phyloP scores from a whole-genome alignment of 2,329 filamentous ascomycete species.

The Ceratocystis huliohia region DNA sequence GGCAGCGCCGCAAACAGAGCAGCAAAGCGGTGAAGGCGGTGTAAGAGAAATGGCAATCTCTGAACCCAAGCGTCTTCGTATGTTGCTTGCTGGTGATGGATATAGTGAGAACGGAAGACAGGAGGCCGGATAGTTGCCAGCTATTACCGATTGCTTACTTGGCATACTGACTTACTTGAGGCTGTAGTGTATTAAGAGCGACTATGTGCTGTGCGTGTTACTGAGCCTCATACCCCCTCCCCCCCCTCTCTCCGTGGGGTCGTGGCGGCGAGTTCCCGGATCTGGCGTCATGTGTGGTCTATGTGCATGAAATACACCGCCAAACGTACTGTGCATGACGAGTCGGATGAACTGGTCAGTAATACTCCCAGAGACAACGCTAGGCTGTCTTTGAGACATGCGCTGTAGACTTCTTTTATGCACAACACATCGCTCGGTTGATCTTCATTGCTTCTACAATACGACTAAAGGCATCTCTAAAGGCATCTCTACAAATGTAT shows the following conservation, averaged over 20 bases:
- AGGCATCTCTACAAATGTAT: too few relatives aligned
- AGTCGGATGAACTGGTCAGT: neutral
- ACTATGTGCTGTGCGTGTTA: too few relatives aligned
- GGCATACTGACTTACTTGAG: neutral
- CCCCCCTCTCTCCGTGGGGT: too few relatives aligned
- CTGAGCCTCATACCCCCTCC: too few relatives aligned
- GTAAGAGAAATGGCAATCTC: neutral
- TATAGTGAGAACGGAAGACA: neutral
- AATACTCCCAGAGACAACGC: too few relatives aligned
- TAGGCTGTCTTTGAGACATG: too few relatives aligned
- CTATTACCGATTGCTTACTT: neutral
- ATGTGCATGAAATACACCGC: conserved; percentile 1
- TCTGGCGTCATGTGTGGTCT: neutral
- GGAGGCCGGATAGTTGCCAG: neutral
- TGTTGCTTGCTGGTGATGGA: neutral
- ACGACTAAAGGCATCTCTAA: too few relatives aligned
- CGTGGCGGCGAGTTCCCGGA: neutral
- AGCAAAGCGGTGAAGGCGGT: neutral
- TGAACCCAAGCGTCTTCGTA: neutral
- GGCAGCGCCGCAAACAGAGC: neutral
- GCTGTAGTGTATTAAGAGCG: neutral
- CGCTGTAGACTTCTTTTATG: too few relatives aligned
- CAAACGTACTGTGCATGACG: neutral
- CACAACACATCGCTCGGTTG: too few relatives aligned
- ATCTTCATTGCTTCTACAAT: too few relatives aligned